Evolutionary conservation across 164 flowering plant genomes (phyloP), one percentile per base, ranked within the genome.

Genomic region (Kingdonia uniflora): DNA sequence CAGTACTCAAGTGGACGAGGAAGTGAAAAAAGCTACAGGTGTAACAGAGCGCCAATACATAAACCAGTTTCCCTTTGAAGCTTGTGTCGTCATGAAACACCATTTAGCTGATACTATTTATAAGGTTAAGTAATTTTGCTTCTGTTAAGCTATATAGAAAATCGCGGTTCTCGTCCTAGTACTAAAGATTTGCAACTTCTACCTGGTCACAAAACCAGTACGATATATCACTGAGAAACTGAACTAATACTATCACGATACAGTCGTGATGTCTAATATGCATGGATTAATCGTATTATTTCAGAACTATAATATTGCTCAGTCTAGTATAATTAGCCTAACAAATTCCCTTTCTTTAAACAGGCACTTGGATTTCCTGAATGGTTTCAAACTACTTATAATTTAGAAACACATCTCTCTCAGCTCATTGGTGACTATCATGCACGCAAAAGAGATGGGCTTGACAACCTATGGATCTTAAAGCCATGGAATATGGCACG

Each of bases 401-500:
- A 89, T 73, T 79, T 94, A 39, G 97, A 94, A 73, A 79, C 75
- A 48, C 83, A 85, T 49, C 63, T 94, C 15, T 62, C 95, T 66
- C 82, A 76, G 68, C 73, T 89, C 14, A 81, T 94, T 68, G 99
- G 97, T 60, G 95, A 89, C 59, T 89, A 84, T 65, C 67, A 19
- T 57, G 60, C 68, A 17, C 86, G 99, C 42, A 63, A 80, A 68
- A 73, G 75, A 61, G 85, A 82, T 56, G 77, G 80, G 25, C 72
- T 74, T 46, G 77, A 85, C 80, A 94, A 94, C 66, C 65, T 89
- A 14, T 94, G 99, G 99, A 94, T 94, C 57, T 73, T 94, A 54
- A 94, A 89, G 65, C 99, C 99, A 15, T 94, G 99, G 99, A 94
- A 94, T 66, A 94, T 94, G 99, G 99, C 99, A 29, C 72, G 99